Conservation (phyloP, 2,329 filamentous ascomycete genomes). For the Neonectria punicea region DNA sequence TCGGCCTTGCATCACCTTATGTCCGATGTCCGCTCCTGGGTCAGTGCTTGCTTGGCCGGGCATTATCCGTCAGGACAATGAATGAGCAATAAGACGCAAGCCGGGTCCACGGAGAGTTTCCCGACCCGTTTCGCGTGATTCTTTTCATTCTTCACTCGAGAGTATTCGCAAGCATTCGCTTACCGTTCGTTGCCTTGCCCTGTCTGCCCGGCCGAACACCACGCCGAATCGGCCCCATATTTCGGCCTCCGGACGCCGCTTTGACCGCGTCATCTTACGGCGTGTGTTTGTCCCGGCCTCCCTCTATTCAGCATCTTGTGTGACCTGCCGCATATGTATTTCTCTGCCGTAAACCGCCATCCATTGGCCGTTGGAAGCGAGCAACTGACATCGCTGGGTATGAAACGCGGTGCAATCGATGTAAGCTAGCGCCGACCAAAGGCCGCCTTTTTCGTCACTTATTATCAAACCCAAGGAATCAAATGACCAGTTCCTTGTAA, state of each 20-base stretch:
- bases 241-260: conserved; percentile 1
- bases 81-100: neutral
- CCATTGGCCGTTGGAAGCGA: conserved; percentile 3
- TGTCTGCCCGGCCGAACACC: neutral
- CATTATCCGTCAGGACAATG: neutral
- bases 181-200: neutral
- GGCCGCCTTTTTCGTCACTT: neutral
- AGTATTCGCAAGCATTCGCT: neutral
- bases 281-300: neutral
- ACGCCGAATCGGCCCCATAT: neutral
- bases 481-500: too few relatives aligned
- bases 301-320: conserved; percentile 1
- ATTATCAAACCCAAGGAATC: neutral
- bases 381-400: neutral
- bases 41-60: neutral
- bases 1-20: neutral
- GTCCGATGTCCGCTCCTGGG: neutral
- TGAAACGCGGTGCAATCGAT: neutral
- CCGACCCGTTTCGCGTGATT: neutral
- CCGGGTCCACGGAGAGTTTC: neutral
- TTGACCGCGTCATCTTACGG: neutral
- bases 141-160: neutral
- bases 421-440: neutral
- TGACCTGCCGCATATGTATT: neutral
- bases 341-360: neutral